Evolutionary conservation across 352 stramenopile species (phyloP), one percentile per base, ranked within the genome.

Genomic region (Globisporangium orthogonon): DNA sequence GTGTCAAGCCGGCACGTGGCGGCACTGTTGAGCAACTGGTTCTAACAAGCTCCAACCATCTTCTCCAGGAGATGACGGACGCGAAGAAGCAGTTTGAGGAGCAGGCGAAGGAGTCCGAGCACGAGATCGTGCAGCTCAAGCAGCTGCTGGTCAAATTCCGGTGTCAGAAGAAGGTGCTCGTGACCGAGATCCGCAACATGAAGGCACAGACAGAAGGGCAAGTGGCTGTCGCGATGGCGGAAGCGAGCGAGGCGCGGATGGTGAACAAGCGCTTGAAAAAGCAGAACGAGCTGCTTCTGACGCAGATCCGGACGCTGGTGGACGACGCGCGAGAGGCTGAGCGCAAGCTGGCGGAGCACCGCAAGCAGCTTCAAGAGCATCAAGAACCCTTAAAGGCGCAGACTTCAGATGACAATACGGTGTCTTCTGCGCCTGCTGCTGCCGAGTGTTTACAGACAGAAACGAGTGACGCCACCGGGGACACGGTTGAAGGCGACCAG

Each of bases 211-310:
- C 64, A 0, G 78, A 90, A 29, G 77, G 83, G 7, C 83, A 94
- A 60, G 72, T 91, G 46, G 67, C 83, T 5, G 79, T 91, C n/a
- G 83, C 81, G 4, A 88, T 91, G 73, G 83, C 83, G 4, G 83
- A 94, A 75, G 83, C 83, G 4, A 86, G 69, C 45, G 83, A 94
- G 57, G 77, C 83, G n/a, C 75, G 83, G n/a, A 94, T 94, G 83
- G 83, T 91, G 48, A 91, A 94, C 54, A 78, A 73, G 40, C 69
- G 83, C 3, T 56, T 94, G 52, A 91, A 94, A 56, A 87, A 80
- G 59, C 83, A 94, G 58, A 94, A 94, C 52, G 81, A 90, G 56
- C 57, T 94, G 43, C 50, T 94, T 31, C 37, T 94, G 46, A 91
- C 75, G 4, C 83, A 94, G 48, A 91, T 94, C 48, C 66, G 80